phyloP scores from a whole-genome alignment of 768 basidiomycete species.

The Pleurotus platypus region DNA sequence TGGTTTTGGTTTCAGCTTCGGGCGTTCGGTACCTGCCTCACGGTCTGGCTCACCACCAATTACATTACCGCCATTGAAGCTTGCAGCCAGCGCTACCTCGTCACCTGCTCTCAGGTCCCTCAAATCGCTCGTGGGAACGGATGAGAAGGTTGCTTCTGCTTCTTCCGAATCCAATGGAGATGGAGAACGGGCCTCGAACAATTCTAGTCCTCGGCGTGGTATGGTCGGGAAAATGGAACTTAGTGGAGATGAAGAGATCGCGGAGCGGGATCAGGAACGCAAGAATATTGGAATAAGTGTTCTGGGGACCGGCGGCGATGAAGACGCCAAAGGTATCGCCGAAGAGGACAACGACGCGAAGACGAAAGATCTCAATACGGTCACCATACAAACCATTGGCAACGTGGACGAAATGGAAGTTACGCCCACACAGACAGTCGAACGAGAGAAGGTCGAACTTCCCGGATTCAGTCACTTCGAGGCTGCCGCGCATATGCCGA shows the following conservation, averaged over 20 bases:
- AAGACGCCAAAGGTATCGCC: neutral
- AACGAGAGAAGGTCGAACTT: conserved; percentile 42
- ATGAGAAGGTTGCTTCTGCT: neutral
- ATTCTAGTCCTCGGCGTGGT: conserved; percentile 12
- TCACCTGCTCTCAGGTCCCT: conserved; percentile 4
- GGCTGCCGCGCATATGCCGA: conserved; percentile 34
- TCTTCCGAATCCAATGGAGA: conserved; percentile 2
- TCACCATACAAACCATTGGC: neutral
- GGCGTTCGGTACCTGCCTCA: conserved; percentile 47
- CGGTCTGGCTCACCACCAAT: conserved; percentile 71
- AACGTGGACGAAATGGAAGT: conserved; percentile 16
- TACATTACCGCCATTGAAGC: conserved; percentile 64
- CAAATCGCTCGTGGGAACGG: neutral
- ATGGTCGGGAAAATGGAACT: conserved; percentile 11
- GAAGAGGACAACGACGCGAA: neutral
- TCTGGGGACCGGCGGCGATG: neutral
- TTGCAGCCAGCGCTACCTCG: conserved; percentile 17
- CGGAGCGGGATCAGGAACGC: conserved; percentile 12
- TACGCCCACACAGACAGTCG: conserved; percentile 3
- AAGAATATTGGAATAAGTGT: neutral
- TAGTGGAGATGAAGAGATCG: conserved; percentile 9
- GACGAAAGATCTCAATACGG: conserved; percentile 9
- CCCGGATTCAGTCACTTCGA: conserved; percentile 65
- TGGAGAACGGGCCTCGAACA: conserved; percentile 8
- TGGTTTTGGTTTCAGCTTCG: conserved; percentile 3